Base-by-base conservation (phyloP, 2,329 filamentous ascomycete genomes). In the Phaeophleospora eucalypticola region DNA sequence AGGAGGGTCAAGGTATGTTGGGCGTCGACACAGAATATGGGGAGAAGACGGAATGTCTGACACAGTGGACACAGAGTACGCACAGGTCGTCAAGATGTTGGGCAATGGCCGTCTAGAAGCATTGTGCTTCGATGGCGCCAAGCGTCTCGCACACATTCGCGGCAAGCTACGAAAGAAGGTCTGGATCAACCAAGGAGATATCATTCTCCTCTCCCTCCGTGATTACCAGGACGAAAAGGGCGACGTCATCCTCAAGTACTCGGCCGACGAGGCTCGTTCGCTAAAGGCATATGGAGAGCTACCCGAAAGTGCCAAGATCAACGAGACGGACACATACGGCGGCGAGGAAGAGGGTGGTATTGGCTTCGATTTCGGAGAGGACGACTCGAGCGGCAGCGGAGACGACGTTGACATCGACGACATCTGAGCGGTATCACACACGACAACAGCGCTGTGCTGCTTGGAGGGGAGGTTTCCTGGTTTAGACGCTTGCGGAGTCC, bases 111-210 rank as follows among this genome's bases (percentile, higher is more conserved):
- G 90, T 62, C 83, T 96, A 40, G 89, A 95, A 72, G 89, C 89
- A 15, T 77, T 89, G 61, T 97, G 91, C 77, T 98, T 98, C 72
- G 93, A 97, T 69, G 91, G 91, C 67, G 83, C 86, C 59, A 89
- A 89, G 71, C 84, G 89, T 51, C 81, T 89, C 34, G 87, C 85
- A 56, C 85, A 91, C 69, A 89, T 88, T 64, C 89, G 91, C 57
- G 91, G 91, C 75, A 97, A 98, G 76, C 87, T 98, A 65, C 84
- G 93, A 65, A 98, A 98, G 82, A 98, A 98, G 82, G 93, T 97
- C 72, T 96, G 89, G 89, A 96, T 96, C 80, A 96, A 95, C 80
- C 89, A 95, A 76, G 89, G 89, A 67, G 89, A 95, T 70, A 95
- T 95, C 69, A 90, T 91, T 69, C 81, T 91, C 37, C 78, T 91